Base-by-base conservation (phyloP, 768 basidiomycete genomes). In the Mrakia gelida region DNA sequence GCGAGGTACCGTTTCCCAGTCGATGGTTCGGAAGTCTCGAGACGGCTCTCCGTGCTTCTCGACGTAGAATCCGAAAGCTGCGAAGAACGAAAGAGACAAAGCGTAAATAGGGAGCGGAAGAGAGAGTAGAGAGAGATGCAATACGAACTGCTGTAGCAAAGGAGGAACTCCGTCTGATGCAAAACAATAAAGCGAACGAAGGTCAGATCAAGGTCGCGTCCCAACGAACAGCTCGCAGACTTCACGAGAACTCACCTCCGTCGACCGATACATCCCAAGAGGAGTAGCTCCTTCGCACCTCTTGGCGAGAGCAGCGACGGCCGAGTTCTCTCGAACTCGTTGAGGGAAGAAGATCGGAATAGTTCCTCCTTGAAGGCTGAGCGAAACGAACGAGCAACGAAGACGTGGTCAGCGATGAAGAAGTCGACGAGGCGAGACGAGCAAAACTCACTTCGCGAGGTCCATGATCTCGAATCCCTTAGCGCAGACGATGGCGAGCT, bases 401-500 rank as follows among this genome's bases (percentile, higher is more conserved):
- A 67, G 32, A 54, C 28, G 23, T 16, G 34, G 9, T 34, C 11
- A 21, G n/a, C 43, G 41, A 41, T 2, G 43, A 21, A 52, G 18
- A 7, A 18, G 3, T 5, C 49, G 18, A 13, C 15, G 6, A 15
- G n/a, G 45, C 15, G 68, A 43, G 23, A 26, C 23, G 62, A 11
- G 32, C 84, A 74, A 32, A n/a, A 84, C 92, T 65, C 86, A 96
- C 92, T 95, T 93, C 32, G 90, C 90, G 61, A 98, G 88, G 81
- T 98, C 94, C 92, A 98, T 98, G 81, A 98, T 96, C 84, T 98
- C 95, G 81, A 98, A 98, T 59, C 95, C 95, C 82, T 93, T 93
- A 0, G 92, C 90, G 81, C 95, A 95, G 41, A 97, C 88, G 76
- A 99, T 92, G 5, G 92, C 95, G 80, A 99, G 92, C 85, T 92